Evolutionary conservation across 108 stramenopile species (phyloP).

Genomic region (Cyclotella distinguenda): DNA sequence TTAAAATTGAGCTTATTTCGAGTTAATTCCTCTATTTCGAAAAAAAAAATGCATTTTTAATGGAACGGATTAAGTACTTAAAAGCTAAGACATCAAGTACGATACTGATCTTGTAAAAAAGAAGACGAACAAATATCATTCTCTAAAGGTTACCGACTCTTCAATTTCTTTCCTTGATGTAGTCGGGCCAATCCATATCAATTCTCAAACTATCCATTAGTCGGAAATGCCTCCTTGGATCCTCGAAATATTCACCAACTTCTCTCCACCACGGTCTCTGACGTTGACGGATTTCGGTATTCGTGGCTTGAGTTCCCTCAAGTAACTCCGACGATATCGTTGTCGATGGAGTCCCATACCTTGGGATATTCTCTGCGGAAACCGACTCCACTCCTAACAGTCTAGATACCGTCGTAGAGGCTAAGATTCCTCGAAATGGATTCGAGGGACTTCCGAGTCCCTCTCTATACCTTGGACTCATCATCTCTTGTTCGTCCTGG

Average conservation of each 20-base stretch:
- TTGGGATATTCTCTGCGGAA: conserved; percentile 67
- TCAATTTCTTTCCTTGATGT: conserved; percentile 46
- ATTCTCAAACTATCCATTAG: conserved; percentile 73
- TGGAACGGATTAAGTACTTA: too few relatives aligned
- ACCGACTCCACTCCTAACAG: conserved; percentile 88
- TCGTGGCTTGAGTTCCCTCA: conserved; percentile 4
- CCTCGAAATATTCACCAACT: conserved; percentile 85
- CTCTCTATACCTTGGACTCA: conserved; percentile 20
- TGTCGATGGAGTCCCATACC: not conserved
- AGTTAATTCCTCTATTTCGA: too few relatives aligned
- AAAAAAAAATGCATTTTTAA: too few relatives aligned
- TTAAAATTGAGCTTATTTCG: too few relatives aligned
- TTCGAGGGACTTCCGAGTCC: conserved; percentile 56
- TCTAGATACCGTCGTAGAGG: conserved; percentile 82
- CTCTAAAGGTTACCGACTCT: too few relatives aligned
- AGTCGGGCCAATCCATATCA: conserved; percentile 84
- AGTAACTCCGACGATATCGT: conserved; percentile 35
- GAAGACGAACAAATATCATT: too few relatives aligned
- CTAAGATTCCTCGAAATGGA: conserved; percentile 80
- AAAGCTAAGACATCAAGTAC: too few relatives aligned
- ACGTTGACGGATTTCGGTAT: not conserved
- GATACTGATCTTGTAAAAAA: too few relatives aligned
- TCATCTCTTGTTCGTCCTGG: conserved; percentile 18
- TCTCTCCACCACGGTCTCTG: conserved; percentile 84
- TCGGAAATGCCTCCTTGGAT: conserved; percentile 82